phyloP scores from a whole-genome alignment of 768 basidiomycete species.

The Rhodotorula kratochvilovae region DNA sequence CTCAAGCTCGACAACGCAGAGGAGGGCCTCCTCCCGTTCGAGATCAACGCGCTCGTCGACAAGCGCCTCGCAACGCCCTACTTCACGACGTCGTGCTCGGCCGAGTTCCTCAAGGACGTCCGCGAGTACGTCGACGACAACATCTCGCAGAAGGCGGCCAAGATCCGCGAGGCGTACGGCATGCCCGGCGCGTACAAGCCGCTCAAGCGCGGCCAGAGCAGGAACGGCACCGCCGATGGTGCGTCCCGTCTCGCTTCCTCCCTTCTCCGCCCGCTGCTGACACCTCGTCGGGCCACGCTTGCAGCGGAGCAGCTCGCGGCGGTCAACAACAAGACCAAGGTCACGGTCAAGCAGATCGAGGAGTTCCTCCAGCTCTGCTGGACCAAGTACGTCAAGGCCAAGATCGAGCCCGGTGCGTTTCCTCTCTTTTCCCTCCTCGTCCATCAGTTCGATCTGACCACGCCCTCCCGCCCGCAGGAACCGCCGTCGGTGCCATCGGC shows the following conservation, averaged over 20 bases:
- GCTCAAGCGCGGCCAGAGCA: conserved; percentile 2
- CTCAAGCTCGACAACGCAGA: conserved; percentile 56
- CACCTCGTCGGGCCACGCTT: no score
- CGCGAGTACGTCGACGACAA: conserved; percentile 64
- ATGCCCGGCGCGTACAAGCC: conserved; percentile 69
- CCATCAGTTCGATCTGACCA: background rate
- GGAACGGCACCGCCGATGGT: conserved; percentile 10
- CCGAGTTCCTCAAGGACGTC: conserved; percentile 65
- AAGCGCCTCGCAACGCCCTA: conserved; percentile 43
- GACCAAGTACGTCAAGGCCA: conserved; percentile 87
- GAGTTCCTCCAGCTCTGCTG: conserved; percentile 81
- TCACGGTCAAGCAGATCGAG: conserved; percentile 72
- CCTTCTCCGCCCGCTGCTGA: no score
- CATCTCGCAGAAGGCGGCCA: conserved; percentile 64
- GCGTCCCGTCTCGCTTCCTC: background rate
- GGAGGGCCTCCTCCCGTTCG: conserved; percentile 72
- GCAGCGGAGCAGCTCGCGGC: conserved; percentile 59
- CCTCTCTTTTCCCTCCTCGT: background rate
- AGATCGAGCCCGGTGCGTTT: conserved; percentile 80
- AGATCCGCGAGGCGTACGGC: conserved; percentile 64
- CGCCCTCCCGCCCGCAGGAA: conserved; percentile 56
- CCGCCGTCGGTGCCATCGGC: conserved; percentile 95
- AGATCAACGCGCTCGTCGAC: conserved; percentile 70
- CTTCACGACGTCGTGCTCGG: conserved; percentile 67
- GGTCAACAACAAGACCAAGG: conserved; percentile 85